Base-by-base conservation (phyloP, 163 green algal genomes). In the Scenedesmus sp. region DNA sequence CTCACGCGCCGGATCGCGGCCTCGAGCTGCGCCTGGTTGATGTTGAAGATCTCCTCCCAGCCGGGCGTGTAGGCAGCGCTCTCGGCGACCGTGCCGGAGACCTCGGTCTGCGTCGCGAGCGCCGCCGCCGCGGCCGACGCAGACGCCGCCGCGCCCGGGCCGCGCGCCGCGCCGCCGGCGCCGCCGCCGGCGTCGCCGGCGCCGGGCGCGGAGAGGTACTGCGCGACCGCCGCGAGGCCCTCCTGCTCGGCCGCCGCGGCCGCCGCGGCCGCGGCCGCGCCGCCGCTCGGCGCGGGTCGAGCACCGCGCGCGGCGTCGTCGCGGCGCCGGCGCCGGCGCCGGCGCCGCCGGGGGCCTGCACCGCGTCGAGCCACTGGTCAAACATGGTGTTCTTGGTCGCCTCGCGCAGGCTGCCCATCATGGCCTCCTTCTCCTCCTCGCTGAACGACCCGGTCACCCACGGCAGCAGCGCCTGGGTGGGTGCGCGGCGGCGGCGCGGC, bases 1-100 rank as follows among this genome's bases (percentile, higher is more conserved):
- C 84, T 93, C n/a, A 98, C 90, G 14, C 88, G 76, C 54, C 79
- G 83, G 24, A 90, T 86, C 18, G 91, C 91, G 20, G 89, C 87
- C 85, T 98, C 94, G 51, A 99, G 89, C 87, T 98, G 93, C 84
- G 95, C 91, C 86, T 98, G 96, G 82, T 99, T 99, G 92, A 99
- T 98, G 56, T 90, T 85, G 90, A 99, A 99, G 29, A 99, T 97
- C 85, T 98, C 92, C 70, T 97, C 92, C 95, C 96, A 99, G 56
- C 95, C 94, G 7, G 95, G 94, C 60, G 86, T 87, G 85, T 96
- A 97, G 4, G 75, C 85, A 28, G 53, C 86, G 47, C 63, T 83
- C 47, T 92, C 84, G 13, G 82, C 75, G 24, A 73, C 77, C 15
- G 71, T 77, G 14, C 80, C 84, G 34, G 63, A 60, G 5, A 70